Conservation (phyloP, 192 early-diverging fungal genomes). For the Kappamyces sp. region DNA sequence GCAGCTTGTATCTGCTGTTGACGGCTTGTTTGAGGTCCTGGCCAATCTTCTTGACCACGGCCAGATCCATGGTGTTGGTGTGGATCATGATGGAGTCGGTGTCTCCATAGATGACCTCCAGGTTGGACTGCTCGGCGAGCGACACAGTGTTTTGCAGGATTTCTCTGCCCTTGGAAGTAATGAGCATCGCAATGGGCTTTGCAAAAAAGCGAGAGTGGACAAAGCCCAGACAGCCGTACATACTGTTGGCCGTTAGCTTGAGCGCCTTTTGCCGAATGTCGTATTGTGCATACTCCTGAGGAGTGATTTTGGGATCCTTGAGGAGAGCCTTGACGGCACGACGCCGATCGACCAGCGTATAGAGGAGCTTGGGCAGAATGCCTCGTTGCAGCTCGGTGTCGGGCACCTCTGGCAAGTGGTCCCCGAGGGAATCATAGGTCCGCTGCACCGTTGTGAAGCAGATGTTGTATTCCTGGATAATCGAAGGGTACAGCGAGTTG, state of each 20-base stretch:
- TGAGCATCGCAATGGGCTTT: conserved; percentile 95
- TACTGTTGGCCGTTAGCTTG: conserved; percentile 96
- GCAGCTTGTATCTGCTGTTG: conserved; percentile 85
- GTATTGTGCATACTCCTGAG: conserved; percentile 57
- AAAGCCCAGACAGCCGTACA: conserved; percentile 98
- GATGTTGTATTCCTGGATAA: conserved; percentile 99
- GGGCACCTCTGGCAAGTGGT: conserved; percentile 72
- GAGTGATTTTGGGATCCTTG: conserved; percentile 61
- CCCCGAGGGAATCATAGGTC: conserved; percentile 41
- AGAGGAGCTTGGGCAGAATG: conserved; percentile 81
- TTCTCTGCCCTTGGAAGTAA: conserved; percentile 90
- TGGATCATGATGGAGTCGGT: conserved; percentile 99
- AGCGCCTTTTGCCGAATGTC: conserved; percentile 91
- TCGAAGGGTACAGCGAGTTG: conserved; percentile 98
- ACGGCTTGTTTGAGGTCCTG: conserved; percentile 73
- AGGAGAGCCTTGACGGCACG: conserved; percentile 83
- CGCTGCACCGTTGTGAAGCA: conserved; percentile 95
- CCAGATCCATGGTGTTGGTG: conserved; percentile 67
- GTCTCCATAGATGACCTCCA: conserved; percentile 99
- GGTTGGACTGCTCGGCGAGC: conserved; percentile 65
- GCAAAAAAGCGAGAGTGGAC: conserved; percentile 89
- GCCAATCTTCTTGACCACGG: conserved; percentile 73
- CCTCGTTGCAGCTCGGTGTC: conserved; percentile 60
- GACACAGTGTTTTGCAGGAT: conserved; percentile 91
- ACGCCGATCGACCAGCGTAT: conserved; percentile 82